phyloP scores from a whole-genome alignment of 2,329 filamentous ascomycete genomes.

The Talaromyces pinophilus region DNA sequence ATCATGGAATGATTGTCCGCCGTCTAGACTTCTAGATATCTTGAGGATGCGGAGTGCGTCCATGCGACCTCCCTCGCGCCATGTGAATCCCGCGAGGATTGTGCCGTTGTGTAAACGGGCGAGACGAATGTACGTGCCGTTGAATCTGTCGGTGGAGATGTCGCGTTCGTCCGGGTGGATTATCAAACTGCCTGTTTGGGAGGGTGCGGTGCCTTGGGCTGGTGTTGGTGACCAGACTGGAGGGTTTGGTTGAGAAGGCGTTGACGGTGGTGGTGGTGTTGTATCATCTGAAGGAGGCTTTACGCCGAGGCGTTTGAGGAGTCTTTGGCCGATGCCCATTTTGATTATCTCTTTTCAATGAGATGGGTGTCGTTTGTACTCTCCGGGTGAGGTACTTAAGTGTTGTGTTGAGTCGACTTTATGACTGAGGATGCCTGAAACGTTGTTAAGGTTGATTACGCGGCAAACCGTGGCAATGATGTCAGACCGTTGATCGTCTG shows the following conservation, averaged over 20 bases:
- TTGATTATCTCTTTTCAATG: not conserved
- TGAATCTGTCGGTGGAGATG: constrained; percentile 37
- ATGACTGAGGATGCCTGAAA: not conserved
- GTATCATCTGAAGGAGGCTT: not conserved
- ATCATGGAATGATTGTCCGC: constrained; percentile 44
- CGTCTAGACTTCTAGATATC: constrained; percentile 50
- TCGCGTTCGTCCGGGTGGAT: constrained; percentile 38
- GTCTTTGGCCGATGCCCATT: constrained; percentile 33
- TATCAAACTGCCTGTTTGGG: constrained; percentile 26
- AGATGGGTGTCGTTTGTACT: too few species aligned
- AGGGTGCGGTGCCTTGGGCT: not conserved
- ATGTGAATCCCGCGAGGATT: constrained; percentile 51
- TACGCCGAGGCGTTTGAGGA: constrained; percentile 34
- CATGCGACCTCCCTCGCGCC: constrained; percentile 36
- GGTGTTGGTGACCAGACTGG: constrained; percentile 11
- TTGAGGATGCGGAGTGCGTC: constrained; percentile 40
- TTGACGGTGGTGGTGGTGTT: not conserved
- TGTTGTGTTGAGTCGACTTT: too few species aligned
- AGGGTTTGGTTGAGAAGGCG: constrained; percentile 7
- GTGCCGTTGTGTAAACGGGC: constrained; percentile 48
- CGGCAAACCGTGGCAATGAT: constrained; percentile 9
- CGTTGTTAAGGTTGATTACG: constrained; percentile 2
- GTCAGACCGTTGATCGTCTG: not conserved
- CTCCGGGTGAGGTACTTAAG: too few species aligned
- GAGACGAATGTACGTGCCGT: constrained; percentile 53